These are phyloP conservation scores for Rosa chinensis DNA, from an alignment of 306 rosid genomes.

Conservation along the genomic window DNA sequence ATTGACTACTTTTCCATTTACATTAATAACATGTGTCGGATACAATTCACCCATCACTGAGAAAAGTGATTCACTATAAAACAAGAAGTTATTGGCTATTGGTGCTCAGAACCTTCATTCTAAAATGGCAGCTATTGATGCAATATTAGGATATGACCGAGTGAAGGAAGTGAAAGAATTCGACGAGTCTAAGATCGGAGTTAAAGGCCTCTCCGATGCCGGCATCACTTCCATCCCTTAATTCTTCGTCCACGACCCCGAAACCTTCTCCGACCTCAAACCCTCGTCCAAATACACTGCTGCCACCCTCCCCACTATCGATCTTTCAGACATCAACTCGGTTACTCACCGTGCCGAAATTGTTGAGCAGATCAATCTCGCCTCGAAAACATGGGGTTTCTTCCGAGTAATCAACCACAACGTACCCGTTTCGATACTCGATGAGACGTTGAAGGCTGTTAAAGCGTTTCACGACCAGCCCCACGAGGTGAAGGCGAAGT, in stretches of 20 bases:
- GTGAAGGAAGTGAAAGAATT: slow-evolving; percentile 40
- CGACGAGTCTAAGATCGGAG: slow-evolving; percentile 49
- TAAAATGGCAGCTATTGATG: not conserved
- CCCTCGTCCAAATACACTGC: not conserved
- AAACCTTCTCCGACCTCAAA: slow-evolving; percentile 32
- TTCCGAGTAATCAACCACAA: slow-evolving; percentile 53
- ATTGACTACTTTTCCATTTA: not conserved
- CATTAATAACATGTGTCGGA: not conserved
- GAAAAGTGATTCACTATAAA: not conserved
- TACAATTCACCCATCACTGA: not conserved
- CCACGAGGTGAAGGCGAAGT: slow-evolving; percentile 24
- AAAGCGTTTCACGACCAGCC: slow-evolving; percentile 45
- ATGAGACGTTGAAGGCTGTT: slow-evolving; percentile 27
- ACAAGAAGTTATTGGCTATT: not conserved
- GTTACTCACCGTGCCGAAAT: slow-evolving; percentile 20
- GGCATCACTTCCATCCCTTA: slow-evolving; percentile 46
- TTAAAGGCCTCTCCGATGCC: slow-evolving; percentile 48
- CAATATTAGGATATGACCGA: slow-evolving; percentile 19
- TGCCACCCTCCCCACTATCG: slow-evolving; percentile 36
- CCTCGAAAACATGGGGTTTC: slow-evolving; percentile 46
- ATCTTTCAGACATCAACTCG: slow-evolving; percentile 31
- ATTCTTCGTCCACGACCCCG: slow-evolving; percentile 39
- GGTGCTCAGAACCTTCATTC: not conserved
- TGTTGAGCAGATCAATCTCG: slow-evolving; percentile 36
- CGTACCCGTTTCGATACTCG: slow-evolving; percentile 12